Conservation (phyloP, 257 asterid genomes). For the Salvia rosmarinus region DNA sequence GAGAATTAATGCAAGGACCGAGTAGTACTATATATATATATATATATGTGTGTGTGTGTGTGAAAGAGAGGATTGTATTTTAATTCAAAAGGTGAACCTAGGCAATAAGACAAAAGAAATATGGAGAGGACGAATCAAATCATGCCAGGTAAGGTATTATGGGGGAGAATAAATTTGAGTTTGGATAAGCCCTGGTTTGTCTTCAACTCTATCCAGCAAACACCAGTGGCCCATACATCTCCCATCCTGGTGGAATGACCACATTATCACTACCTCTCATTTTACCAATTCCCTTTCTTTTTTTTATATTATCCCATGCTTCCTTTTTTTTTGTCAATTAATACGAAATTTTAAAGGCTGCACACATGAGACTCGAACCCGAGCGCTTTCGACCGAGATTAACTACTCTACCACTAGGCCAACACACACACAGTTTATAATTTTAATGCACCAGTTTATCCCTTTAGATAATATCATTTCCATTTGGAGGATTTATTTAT, state of each 20-base stretch:
- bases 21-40: background rate
- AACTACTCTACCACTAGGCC: too few species aligned
- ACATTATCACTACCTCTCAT: background rate
- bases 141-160: slow-evolving; percentile 60
- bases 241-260: slow-evolving; percentile 52
- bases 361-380: too few species aligned
- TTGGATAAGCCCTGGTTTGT: slow-evolving; percentile 38
- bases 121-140: slow-evolving; percentile 63
- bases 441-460: too few species aligned
- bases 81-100: slow-evolving; percentile 15
- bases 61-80: too few species aligned
- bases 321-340: too few species aligned
- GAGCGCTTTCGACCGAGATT: too few species aligned
- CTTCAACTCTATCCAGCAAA: slow-evolving; percentile 51
- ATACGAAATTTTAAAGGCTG: too few species aligned
- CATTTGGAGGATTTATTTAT: too few species aligned
- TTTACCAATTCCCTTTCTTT: background rate
- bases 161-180: slow-evolving; percentile 42
- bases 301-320: slow-evolving; percentile 6
- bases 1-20: background rate
- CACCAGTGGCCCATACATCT: slow-evolving; percentile 63
- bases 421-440: too few species aligned
- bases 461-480: too few species aligned
- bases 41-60: too few species aligned
- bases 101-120: slow-evolving; percentile 44